Evolutionary conservation across 2,329 filamentous ascomycete genomes (phyloP).

Genomic region (Nannizziopsis barbatae): DNA sequence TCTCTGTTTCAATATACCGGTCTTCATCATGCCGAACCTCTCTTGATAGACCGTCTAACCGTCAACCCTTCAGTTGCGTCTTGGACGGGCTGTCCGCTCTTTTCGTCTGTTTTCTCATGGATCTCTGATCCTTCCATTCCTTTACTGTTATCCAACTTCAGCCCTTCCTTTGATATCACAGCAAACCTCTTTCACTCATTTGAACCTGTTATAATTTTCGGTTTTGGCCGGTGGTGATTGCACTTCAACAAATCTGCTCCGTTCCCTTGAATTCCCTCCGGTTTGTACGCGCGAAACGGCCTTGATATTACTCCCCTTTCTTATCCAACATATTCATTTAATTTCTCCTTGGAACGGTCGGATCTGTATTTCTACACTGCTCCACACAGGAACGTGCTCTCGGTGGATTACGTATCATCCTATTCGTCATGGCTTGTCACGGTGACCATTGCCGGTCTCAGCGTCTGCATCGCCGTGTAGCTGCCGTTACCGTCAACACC

Average conservation of each 20-base stretch:
- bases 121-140: slow-evolving; percentile 8
- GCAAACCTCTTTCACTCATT: neutral
- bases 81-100: too few species aligned
- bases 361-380: too few species aligned
- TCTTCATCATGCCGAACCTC: slow-evolving; percentile 1
- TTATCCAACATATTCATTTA: too few species aligned
- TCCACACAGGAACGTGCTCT: neutral
- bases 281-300: too few species aligned
- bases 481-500: neutral
- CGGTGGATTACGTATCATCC: too few species aligned
- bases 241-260: too few species aligned
- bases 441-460: neutral
- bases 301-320: too few species aligned
- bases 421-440: neutral
- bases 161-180: slow-evolving; percentile 2
- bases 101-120: slow-evolving; percentile 5
- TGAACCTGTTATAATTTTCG: too few species aligned
- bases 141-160: slow-evolving; percentile 4
- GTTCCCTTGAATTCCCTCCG: too few species aligned
- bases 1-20: slow-evolving; percentile 1
- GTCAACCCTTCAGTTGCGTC: too few species aligned
- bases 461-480: slow-evolving; percentile 1
- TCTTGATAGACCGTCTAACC: neutral
- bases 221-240: too few species aligned
- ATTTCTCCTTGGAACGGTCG: too few species aligned